Evolutionary conservation across 1,139 yeast species (phyloP).

Genomic region (Kurtzmaniella quercitrusa): DNA sequence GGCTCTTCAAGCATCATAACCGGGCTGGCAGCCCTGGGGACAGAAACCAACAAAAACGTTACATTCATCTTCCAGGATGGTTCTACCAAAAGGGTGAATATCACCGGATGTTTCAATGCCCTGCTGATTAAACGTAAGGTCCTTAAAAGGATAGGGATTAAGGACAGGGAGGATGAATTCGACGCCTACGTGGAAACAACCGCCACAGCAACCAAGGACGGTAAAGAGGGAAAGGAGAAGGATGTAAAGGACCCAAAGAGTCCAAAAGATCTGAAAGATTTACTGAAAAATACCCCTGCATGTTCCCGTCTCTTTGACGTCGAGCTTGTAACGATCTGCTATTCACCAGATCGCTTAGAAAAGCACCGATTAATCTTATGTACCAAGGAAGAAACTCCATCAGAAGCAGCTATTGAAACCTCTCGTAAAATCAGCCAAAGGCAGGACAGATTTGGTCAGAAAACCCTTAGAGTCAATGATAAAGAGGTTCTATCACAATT

Average conservation of each 20-base stretch:
- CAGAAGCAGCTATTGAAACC: slow-evolving; percentile 57
- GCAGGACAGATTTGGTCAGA: slow-evolving; percentile 24
- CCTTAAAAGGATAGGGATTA: slow-evolving; percentile 55
- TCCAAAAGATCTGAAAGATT: slow-evolving; percentile 9
- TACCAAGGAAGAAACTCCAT: slow-evolving; percentile 58
- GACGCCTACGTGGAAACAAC: slow-evolving; percentile 37
- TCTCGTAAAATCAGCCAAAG: slow-evolving; percentile 44
- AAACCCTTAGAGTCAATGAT: not conserved
- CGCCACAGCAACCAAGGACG: not conserved
- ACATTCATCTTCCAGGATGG: slow-evolving; percentile 78
- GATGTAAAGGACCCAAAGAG: not conserved
- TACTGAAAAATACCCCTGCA: slow-evolving; percentile 12
- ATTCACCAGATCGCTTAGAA: slow-evolving; percentile 66
- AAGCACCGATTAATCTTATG: slow-evolving; percentile 73
- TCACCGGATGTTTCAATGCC: slow-evolving; percentile 79
- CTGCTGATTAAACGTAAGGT: slow-evolving; percentile 72
- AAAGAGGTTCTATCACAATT: slow-evolving; percentile 15
- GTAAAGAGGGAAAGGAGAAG: not conserved
- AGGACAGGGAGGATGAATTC: slow-evolving; percentile 33
- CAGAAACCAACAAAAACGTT: slow-evolving; percentile 43
- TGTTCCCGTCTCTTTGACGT: slow-evolving; percentile 64
- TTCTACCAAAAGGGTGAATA: slow-evolving; percentile 64
- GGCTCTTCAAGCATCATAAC: not conserved
- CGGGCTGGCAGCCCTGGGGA: slow-evolving; percentile 4
- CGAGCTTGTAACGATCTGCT: slow-evolving; percentile 79